These are phyloP conservation scores for Globisporangium okanoganense DNA, from an alignment of 352 stramenopile species.

Conservation along the genomic window DNA sequence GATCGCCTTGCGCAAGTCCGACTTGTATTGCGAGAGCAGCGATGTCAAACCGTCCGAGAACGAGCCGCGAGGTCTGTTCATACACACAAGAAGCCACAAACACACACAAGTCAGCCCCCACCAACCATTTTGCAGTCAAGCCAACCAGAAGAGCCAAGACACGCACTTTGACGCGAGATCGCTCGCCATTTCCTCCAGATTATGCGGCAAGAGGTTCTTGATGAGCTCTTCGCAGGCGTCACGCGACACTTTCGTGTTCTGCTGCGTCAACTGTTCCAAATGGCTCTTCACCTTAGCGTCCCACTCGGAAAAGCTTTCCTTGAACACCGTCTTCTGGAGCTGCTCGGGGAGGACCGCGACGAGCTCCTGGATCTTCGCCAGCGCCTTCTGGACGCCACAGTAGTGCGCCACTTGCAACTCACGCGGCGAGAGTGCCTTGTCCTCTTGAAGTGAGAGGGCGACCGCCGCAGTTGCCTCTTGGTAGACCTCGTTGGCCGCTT, in stretches of 20 bases:
- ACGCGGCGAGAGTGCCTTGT: slow-evolving; percentile 5
- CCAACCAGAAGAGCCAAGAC: neutral
- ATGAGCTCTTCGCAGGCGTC: slow-evolving; percentile 14
- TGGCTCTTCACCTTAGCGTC: slow-evolving; percentile 14
- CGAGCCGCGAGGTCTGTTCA: slow-evolving; percentile 27
- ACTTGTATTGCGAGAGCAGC: slow-evolving; percentile 59
- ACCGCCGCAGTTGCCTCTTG: slow-evolving; percentile 9
- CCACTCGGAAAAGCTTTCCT: slow-evolving; percentile 23
- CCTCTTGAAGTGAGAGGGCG: neutral
- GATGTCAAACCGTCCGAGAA: slow-evolving; percentile 49
- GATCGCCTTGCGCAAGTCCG: slow-evolving; percentile 38
- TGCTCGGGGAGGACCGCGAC: slow-evolving; percentile 20
- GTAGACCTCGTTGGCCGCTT: slow-evolving; percentile 24
- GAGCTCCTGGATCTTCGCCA: slow-evolving; percentile 24
- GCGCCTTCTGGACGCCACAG: slow-evolving; percentile 23
- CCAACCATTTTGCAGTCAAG: neutral
- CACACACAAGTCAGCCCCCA: neutral
- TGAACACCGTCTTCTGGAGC: slow-evolving; percentile 27
- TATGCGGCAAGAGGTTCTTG: slow-evolving; percentile 30
- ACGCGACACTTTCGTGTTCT: slow-evolving; percentile 17
- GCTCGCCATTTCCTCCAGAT: slow-evolving; percentile 31
- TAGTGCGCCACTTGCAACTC: slow-evolving; percentile 29
- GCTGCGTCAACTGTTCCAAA: slow-evolving; percentile 9
- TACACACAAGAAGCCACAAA: neutral
- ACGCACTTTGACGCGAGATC: slow-evolving; percentile 26